These are phyloP conservation scores for Barnettozyma pratensis DNA, from an alignment of 805 yeast species.

Conservation along the genomic window DNA sequence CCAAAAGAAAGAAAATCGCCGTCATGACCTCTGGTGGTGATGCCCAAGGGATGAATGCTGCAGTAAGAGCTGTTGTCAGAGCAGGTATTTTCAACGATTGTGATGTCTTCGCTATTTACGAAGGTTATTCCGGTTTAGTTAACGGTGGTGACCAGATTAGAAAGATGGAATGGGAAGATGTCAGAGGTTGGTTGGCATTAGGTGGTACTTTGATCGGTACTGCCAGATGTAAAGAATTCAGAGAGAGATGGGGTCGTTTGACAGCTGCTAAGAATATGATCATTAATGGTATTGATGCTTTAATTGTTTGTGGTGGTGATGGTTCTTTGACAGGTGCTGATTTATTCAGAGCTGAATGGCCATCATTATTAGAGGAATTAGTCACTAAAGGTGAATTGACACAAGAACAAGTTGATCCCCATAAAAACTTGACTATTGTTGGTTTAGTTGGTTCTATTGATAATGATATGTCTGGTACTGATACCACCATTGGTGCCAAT, in stretches of 20 bases:
- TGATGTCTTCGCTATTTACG: constrained; percentile 86
- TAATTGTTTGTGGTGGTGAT: constrained; percentile 97
- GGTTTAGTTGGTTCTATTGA: constrained; percentile 97
- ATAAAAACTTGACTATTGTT: constrained; percentile 74
- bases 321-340: constrained; percentile 99
- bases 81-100: constrained; percentile 85
- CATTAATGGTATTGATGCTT: constrained; percentile 84
- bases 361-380: constrained; percentile 73
- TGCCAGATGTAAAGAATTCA: constrained; percentile 84
- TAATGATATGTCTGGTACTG: constrained; percentile 97
- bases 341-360: constrained; percentile 92
- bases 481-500: constrained; percentile 94
- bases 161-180: constrained; percentile 89
- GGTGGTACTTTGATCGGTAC: constrained; percentile 98
- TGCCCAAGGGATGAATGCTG: constrained; percentile 98
- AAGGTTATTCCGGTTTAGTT: constrained; percentile 93
- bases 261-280: constrained; percentile 82
- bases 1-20: constrained; percentile 54
- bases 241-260: constrained; percentile 80
- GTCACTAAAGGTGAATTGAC: constrained; percentile 51
- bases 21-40: constrained; percentile 99
- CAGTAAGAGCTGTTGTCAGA: constrained; percentile 91
- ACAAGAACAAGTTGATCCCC: constrained; percentile 50
- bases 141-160: constrained; percentile 75
- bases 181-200: constrained; percentile 83